Percentiles rank a stretch among this genome's conserved stretches.
phyloP scores from a whole-genome alignment of 164 flowering plant genomes.

The Annona squamosa region DNA sequence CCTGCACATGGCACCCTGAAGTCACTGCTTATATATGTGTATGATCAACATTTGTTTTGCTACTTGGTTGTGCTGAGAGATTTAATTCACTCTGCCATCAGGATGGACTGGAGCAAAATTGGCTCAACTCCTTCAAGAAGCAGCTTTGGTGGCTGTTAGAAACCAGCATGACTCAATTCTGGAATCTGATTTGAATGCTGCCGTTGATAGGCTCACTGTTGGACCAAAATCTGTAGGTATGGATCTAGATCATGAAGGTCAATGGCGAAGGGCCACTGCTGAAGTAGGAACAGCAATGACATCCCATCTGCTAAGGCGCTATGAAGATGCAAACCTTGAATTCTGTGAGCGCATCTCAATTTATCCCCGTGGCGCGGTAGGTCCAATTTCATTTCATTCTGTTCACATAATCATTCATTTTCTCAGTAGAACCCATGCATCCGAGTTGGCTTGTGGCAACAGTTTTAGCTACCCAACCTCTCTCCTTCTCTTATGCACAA shows the following conservation, averaged over 20 bases:
- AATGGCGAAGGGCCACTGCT: constrained; percentile 83
- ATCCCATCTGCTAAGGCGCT: constrained; percentile 71
- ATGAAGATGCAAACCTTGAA: constrained; percentile 77
- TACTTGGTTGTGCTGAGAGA: neutral
- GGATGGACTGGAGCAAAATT: constrained; percentile 95
- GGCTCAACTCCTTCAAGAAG: constrained; percentile 94
- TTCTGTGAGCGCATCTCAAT: constrained; percentile 80
- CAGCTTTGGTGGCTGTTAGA: constrained; percentile 92
- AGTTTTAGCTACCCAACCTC: too few relatives aligned
- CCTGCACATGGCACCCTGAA: neutral
- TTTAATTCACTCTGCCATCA: constrained; percentile 21
- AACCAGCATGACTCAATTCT: constrained; percentile 67
- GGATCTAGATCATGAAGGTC: constrained; percentile 83
- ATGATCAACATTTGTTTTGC: neutral
- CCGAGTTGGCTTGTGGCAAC: too few relatives aligned
- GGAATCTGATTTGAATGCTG: constrained; percentile 82
- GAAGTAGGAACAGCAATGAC: constrained; percentile 85
- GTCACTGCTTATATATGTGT: too few relatives aligned
- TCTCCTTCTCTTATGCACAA: neutral
- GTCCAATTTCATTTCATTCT: constrained; percentile 28
- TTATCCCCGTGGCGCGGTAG: constrained; percentile 69
- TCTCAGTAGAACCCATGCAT: neutral
- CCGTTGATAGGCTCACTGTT: constrained; percentile 88
- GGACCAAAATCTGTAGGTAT: constrained; percentile 85
- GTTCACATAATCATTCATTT: neutral